A percentile compares a stretch with the other conserved stretches of the same genome.
Conservation (phyloP, 371 early-diverging fungal species). For the Rhizopus arrhizus region DNA sequence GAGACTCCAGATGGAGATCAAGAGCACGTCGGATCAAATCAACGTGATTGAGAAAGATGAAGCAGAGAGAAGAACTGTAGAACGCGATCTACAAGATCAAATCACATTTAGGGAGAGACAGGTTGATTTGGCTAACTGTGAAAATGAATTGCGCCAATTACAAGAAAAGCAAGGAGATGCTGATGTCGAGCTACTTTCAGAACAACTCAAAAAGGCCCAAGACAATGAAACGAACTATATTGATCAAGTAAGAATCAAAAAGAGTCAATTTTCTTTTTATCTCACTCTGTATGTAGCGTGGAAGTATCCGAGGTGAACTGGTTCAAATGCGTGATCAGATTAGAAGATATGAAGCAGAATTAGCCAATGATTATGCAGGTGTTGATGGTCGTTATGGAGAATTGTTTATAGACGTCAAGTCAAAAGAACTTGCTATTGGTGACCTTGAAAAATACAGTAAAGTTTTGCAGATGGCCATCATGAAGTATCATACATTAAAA, state of each 20-base stretch:
- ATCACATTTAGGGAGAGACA: constrained; percentile 57
- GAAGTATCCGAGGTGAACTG: constrained; percentile 81
- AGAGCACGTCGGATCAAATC: constrained; percentile 29
- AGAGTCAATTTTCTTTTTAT: no score
- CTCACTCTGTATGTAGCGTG: constrained; percentile 44
- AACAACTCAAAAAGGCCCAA: constrained; percentile 41
- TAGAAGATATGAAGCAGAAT: constrained; percentile 58
- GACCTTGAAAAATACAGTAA: constrained; percentile 90
- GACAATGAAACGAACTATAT: constrained; percentile 50
- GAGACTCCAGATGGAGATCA: constrained; percentile 13
- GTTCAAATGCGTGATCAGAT: constrained; percentile 82
- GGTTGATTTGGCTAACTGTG: constrained; percentile 35
- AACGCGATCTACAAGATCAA: constrained; percentile 72
- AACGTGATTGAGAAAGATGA: constrained; percentile 53
- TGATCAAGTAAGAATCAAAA: constrained; percentile 50
- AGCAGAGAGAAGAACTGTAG: constrained; percentile 46
- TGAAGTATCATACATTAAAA: constrained; percentile 93
- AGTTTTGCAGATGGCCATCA: constrained; percentile 91
- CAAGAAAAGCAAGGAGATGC: constrained; percentile 30
- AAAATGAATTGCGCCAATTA: constrained; percentile 34
- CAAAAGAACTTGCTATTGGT: constrained; percentile 70
- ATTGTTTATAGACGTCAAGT: constrained; percentile 72
- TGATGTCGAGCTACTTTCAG: constrained; percentile 32
- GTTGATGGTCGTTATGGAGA: constrained; percentile 69
- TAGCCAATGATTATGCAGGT: constrained; percentile 78